Evolutionary conservation across 1,284 basidiomycete genomes (phyloP).

Genomic region (Cryptococcus sp.): DNA sequence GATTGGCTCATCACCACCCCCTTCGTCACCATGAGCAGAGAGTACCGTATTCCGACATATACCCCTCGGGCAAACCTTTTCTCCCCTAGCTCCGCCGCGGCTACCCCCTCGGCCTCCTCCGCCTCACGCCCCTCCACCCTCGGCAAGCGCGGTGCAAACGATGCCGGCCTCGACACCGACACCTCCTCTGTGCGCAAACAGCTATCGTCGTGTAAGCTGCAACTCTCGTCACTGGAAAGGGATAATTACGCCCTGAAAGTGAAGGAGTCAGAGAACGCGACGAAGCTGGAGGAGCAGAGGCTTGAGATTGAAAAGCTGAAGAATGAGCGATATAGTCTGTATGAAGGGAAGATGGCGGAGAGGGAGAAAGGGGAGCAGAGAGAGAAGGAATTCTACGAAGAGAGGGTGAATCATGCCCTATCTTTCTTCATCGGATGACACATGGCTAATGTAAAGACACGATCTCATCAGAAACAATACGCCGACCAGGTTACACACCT

Average conservation of each 20-base stretch:
- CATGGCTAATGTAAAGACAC: background rate
- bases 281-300: constrained; percentile 27
- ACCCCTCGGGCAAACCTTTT: background rate
- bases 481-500: constrained; percentile 9
- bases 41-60: background rate
- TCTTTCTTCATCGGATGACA: background rate
- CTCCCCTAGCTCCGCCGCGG: background rate
- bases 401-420: constrained; percentile 28
- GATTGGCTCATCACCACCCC: background rate
- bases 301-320: constrained; percentile 27
- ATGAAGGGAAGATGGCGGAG: constrained; percentile 25
- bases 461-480: constrained; percentile 9
- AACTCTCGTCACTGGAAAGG: constrained; percentile 21
- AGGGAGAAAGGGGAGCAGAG: constrained; percentile 20
- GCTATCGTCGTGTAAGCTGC: constrained; percentile 16
- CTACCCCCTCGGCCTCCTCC: background rate
- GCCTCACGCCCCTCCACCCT: constrained; percentile 1
- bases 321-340: constrained; percentile 25
- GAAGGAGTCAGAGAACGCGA: constrained; percentile 15
- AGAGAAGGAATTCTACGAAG: constrained; percentile 28
- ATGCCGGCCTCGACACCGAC: constrained; percentile 20
- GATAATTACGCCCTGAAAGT: constrained; percentile 22
- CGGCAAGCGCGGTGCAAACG: constrained; percentile 21
- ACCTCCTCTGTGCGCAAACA: constrained; percentile 12
- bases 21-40: background rate